Conservation (phyloP, 2,329 filamentous ascomycete species). For the Scedosporium aurantiacum region DNA sequence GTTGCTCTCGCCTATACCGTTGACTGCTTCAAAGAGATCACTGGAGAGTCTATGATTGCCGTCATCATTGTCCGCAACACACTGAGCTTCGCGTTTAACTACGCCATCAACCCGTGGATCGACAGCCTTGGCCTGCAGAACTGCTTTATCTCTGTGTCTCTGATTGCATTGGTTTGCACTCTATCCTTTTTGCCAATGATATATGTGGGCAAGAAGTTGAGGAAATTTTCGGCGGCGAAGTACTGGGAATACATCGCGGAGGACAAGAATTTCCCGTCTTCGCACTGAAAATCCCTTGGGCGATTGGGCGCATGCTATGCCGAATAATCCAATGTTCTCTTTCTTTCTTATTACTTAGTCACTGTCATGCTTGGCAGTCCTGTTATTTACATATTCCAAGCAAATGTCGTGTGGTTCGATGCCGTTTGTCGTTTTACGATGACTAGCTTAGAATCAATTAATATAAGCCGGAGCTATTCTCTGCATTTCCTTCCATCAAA, state of each 20-base stretch:
- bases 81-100: conserved; percentile 13
- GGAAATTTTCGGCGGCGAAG: conserved; percentile 8
- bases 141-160: conserved; percentile 20
- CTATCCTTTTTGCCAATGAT: conserved; percentile 19
- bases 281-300: background rate
- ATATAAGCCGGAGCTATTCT: too few species aligned
- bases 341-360: too few species aligned
- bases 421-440: too few species aligned
- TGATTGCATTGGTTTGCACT: conserved; percentile 17
- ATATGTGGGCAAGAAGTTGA: conserved; percentile 17
- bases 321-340: too few species aligned
- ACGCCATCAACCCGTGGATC: conserved; percentile 23
- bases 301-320: too few species aligned
- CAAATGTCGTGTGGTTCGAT: too few species aligned
- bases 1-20: conserved; percentile 21
- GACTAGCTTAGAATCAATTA: too few species aligned
- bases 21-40: conserved; percentile 23
- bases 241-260: background rate
- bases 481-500: too few species aligned
- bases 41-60: conserved; percentile 20
- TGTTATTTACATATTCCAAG: too few species aligned
- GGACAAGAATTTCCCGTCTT: background rate
- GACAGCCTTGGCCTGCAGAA: conserved; percentile 20
- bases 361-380: too few species aligned
- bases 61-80: conserved; percentile 20